These are phyloP conservation scores for Xanthoconium separans DNA, from an alignment of 1,284 basidiomycete genomes.

Conservation along the genomic window DNA sequence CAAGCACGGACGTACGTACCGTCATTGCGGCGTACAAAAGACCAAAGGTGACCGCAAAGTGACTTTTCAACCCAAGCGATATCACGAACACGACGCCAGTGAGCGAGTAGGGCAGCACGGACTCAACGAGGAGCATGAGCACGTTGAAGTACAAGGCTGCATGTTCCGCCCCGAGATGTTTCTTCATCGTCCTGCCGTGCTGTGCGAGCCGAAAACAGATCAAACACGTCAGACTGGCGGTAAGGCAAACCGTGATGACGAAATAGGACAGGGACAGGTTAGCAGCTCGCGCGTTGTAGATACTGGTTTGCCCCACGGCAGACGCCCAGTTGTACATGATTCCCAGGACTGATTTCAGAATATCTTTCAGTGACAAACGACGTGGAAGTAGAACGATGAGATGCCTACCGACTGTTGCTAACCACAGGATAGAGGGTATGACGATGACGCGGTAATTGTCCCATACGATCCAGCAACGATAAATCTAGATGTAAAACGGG, in stretches of 20 bases:
- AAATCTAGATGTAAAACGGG: background rate
- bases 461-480: background rate
- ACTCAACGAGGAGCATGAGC: background rate
- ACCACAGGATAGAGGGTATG: background rate
- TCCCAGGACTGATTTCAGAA: background rate
- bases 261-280: background rate
- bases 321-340: background rate
- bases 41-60: too few relatives aligned
- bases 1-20: background rate
- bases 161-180: background rate
- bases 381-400: background rate
- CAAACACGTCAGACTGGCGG: conserved; percentile 4
- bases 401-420: background rate
- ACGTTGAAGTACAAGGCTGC: conserved; percentile 4
- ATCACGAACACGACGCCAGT: background rate
- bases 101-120: background rate
- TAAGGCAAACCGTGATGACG: background rate
- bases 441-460: background rate
- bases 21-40: background rate
- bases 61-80: background rate
- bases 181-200: background rate
- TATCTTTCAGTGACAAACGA: too few relatives aligned
- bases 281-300: background rate
- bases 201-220: conserved; percentile 12
- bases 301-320: too few relatives aligned